Conservation (phyloP, 2,329 filamentous ascomycete genomes). For the Colletotrichum neosansevieriae region DNA sequence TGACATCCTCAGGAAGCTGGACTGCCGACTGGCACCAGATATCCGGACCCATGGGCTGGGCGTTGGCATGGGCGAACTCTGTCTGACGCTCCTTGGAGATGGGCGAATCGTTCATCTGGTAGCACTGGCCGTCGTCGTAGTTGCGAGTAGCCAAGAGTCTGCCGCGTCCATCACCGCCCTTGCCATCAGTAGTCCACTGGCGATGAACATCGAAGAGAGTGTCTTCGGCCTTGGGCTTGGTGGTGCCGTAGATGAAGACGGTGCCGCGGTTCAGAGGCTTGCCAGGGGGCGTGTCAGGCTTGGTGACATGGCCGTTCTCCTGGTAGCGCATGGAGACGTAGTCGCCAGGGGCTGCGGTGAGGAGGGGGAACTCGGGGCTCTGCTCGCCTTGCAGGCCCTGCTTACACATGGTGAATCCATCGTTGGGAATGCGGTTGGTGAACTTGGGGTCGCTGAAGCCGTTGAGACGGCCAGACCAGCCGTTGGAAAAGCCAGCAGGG, state of each 20-base stretch:
- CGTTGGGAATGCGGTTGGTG: conserved; percentile 72
- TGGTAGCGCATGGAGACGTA: conserved; percentile 75
- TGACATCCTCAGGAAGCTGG: conserved; percentile 75
- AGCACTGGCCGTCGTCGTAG: conserved; percentile 93
- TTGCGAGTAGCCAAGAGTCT: conserved; percentile 80
- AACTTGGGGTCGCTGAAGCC: conserved; percentile 70
- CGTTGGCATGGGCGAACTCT: conserved; percentile 63
- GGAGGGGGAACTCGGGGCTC: conserved; percentile 65
- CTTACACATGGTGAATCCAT: conserved; percentile 48
- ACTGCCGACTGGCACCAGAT: conserved; percentile 87
- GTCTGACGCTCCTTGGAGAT: conserved; percentile 71
- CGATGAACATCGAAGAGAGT: conserved; percentile 75
- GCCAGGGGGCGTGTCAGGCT: conserved; percentile 64
- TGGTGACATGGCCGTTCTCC: conserved; percentile 82
- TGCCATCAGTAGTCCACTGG: conserved; percentile 83
- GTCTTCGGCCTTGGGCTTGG: conserved; percentile 64
- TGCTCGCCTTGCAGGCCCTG: conserved; percentile 15
- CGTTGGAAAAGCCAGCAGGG: conserved; percentile 79
- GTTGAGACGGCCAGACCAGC: conserved; percentile 70
- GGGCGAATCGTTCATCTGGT: conserved; percentile 74
- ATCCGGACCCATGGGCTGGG: conserved; percentile 66
- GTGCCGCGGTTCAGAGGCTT: conserved; percentile 77
- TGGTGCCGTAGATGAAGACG: conserved; percentile 81
- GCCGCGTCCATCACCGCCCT: conserved; percentile 83
- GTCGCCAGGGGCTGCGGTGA: conserved; percentile 71